A percentile compares a stretch with the other conserved stretches of the same genome.
Conservation (phyloP, 768 basidiomycete genomes). For the Fomitopsis pulvina region DNA sequence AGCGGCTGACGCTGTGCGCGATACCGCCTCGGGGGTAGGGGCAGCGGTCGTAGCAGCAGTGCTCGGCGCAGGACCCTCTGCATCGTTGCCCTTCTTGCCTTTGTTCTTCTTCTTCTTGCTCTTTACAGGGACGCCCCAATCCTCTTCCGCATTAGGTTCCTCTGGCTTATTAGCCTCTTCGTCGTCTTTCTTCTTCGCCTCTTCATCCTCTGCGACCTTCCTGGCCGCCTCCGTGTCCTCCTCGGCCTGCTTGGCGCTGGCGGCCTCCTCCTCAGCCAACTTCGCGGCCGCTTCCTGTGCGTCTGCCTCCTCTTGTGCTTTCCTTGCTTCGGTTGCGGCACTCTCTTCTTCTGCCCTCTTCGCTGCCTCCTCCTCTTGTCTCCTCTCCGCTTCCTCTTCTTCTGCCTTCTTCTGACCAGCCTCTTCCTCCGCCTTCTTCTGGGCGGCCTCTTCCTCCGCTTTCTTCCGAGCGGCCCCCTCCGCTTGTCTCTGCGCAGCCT, state of each 20-base stretch:
- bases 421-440: conserved; percentile 21
- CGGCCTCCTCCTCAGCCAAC: conserved; percentile 4
- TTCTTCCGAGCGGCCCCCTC: conserved; percentile 15
- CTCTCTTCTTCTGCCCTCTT: conserved; percentile 9
- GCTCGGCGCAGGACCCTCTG: too few relatives aligned
- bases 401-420: conserved; percentile 8
- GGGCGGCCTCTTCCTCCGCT: conserved; percentile 20
- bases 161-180: conserved; percentile 2
- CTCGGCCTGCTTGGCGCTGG: conserved; percentile 5
- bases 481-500: conserved; percentile 13
- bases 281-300: conserved; percentile 3
- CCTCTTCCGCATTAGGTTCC: conserved; percentile 9
- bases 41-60: too few relatives aligned
- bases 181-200: neutral
- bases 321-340: conserved; percentile 9
- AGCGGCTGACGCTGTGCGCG: conserved; percentile 11
- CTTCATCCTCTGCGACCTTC: conserved; percentile 1
- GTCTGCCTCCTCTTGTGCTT: conserved; percentile 8
- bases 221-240: conserved; percentile 5
- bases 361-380: conserved; percentile 3
- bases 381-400: conserved; percentile 1
- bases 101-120: conserved; percentile 15
- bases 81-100: conserved; percentile 13
- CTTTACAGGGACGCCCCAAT: conserved; percentile 6
- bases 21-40: conserved; percentile 9